These are phyloP conservation scores for Kondoa malvinella DNA, from an alignment of 768 basidiomycete species.

Conservation along the genomic window DNA sequence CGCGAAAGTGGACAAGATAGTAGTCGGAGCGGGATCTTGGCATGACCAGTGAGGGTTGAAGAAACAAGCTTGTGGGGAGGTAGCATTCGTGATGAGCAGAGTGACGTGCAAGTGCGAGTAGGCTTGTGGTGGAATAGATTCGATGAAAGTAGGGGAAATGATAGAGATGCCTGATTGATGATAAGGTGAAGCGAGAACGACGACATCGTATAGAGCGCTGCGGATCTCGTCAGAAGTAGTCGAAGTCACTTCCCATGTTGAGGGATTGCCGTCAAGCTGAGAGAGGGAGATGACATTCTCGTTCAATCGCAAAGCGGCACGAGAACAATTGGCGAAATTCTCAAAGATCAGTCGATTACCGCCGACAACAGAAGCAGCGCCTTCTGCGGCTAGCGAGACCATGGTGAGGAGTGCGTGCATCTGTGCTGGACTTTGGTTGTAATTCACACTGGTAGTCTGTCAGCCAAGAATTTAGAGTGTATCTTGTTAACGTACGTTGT, in stretches of 20 bases:
- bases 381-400: constrained; percentile 52
- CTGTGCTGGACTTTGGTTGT: constrained; percentile 44
- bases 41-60: constrained; percentile 41
- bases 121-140: constrained; percentile 48
- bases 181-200: constrained; percentile 77
- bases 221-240: background rate
- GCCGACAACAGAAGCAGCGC: constrained; percentile 49
- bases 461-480: background rate
- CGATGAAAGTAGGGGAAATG: constrained; percentile 26
- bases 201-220: constrained; percentile 33
- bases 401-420: constrained; percentile 65
- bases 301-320: constrained; percentile 49
- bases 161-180: constrained; percentile 40
- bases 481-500: constrained; percentile 31
- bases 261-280: constrained; percentile 11
- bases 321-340: constrained; percentile 52
- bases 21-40: constrained; percentile 35
- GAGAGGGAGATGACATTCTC: constrained; percentile 24
- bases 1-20: constrained; percentile 53
- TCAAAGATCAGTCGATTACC: constrained; percentile 80
- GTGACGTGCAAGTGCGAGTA: constrained; percentile 82
- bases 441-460: constrained; percentile 28
- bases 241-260: background rate
- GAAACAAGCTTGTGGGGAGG: constrained; percentile 46
- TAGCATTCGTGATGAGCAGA: constrained; percentile 58